Percentiles rank a stretch among this genome's conserved stretches.
phyloP scores from a whole-genome alignment of 495 filamentous ascomycete genomes.

The Glutinoglossum americanum region DNA sequence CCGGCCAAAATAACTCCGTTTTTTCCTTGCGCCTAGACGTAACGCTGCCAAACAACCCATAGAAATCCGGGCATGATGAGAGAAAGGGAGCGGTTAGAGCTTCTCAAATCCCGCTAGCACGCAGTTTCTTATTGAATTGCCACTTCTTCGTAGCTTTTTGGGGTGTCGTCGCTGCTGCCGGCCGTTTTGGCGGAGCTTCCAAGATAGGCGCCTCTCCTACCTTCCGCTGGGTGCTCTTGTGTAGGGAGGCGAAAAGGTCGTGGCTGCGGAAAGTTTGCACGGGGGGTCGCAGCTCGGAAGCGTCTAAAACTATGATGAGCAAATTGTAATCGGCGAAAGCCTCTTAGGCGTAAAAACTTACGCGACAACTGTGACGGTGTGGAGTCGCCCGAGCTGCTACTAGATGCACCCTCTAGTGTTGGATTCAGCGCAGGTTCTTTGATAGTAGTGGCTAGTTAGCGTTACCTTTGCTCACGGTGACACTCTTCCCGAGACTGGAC shows the following conservation, averaged over 20 bases:
- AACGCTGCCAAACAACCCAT: neutral
- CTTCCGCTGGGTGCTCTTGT: constrained; percentile 1
- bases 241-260: neutral
- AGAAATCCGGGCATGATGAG: neutral
- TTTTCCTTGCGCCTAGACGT: neutral
- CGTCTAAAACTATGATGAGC: neutral
- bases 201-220: neutral
- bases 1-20: neutral
- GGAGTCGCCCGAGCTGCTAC: neutral
- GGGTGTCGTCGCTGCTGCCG: neutral
- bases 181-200: neutral
- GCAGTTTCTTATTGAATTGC: neutral
- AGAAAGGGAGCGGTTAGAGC: neutral
- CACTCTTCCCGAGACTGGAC: neutral
- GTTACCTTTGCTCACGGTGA: neutral
- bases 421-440: neutral
- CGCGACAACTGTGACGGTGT: neutral
- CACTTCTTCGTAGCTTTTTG: neutral
- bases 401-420: neutral
- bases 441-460: neutral
- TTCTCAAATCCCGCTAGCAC: neutral
- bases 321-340: neutral
- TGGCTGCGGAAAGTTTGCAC: neutral
- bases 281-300: neutral
- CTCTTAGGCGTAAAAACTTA: neutral